A percentile compares a stretch with the other conserved stretches of the same genome.
Evolutionary conservation across 225 moss, liverwort and hornwort genomes (phyloP).

Genomic region (Sphagnum tenellum): DNA sequence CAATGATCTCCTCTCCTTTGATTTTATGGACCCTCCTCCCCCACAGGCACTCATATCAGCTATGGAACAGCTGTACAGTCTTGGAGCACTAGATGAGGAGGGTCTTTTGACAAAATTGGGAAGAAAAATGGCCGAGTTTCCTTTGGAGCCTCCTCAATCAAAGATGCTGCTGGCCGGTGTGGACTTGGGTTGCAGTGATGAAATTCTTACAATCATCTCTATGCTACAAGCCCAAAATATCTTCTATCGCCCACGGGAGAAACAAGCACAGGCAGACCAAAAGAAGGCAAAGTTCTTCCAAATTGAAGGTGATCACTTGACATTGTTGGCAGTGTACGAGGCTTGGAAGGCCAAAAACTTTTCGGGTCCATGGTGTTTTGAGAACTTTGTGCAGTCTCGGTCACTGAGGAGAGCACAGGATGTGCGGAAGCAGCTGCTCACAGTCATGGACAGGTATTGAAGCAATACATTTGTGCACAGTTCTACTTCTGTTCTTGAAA

Average conservation of each 20-base stretch:
- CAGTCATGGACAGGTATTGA: constrained; percentile 87
- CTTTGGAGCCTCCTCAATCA: constrained; percentile 83
- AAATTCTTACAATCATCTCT: constrained; percentile 89
- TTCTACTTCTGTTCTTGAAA: too few species aligned
- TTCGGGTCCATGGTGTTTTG: constrained; percentile 96
- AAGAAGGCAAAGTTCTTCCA: constrained; percentile 96
- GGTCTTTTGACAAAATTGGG: constrained; percentile 89
- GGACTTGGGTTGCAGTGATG: constrained; percentile 95
- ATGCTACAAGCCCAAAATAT: constrained; percentile 97
- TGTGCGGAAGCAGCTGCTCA: constrained; percentile 87
- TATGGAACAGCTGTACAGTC: constrained; percentile 94
- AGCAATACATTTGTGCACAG: not conserved
- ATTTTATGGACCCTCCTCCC: constrained; percentile 99
- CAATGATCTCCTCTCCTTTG: constrained; percentile 93
- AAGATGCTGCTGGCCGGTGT: constrained; percentile 98
- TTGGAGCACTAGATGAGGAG: constrained; percentile 93
- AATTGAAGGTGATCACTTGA: constrained; percentile 95
- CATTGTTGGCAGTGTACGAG: constrained; percentile 85
- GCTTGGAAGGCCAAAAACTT: constrained; percentile 99
- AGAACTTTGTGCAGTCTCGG: constrained; percentile 96
- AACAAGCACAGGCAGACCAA: constrained; percentile 98
- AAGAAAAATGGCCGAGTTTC: constrained; percentile 96
- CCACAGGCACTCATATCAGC: constrained; percentile 96
- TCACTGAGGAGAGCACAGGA: constrained; percentile 89
- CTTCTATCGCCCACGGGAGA: constrained; percentile 86